Evolutionary conservation across 805 yeast species (phyloP).

Genomic region (Cyberlindnera xylosilytica): DNA sequence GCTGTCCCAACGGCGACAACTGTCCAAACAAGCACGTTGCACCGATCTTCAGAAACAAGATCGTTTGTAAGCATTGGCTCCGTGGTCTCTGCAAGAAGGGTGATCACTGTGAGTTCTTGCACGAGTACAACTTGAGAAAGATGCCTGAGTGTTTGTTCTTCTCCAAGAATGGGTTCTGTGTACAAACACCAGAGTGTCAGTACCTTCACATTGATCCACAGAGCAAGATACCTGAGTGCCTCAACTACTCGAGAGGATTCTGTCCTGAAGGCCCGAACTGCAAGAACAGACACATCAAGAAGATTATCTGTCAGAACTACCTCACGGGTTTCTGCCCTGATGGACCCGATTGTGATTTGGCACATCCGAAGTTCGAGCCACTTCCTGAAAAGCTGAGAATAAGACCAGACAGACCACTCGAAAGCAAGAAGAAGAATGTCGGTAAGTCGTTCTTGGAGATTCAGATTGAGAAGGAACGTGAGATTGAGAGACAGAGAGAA

Average conservation of each 20-base stretch:
- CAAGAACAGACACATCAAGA: conserved; percentile 73
- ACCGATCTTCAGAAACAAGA: conserved; percentile 62
- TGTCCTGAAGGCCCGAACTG: conserved; percentile 92
- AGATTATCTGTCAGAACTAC: conserved; percentile 72
- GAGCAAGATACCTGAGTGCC: conserved; percentile 84
- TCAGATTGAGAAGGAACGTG: conserved; percentile 28
- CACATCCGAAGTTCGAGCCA: conserved; percentile 78
- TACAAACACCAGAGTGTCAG: conserved; percentile 91
- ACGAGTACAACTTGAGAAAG: conserved; percentile 88
- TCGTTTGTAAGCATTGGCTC: conserved; percentile 98
- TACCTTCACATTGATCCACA: conserved; percentile 90
- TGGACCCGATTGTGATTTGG: conserved; percentile 65
- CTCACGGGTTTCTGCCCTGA: conserved; percentile 91
- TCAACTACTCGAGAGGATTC: conserved; percentile 80
- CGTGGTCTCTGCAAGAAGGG: conserved; percentile 96
- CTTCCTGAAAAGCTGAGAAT: conserved; percentile 39
- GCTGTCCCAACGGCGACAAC: conserved; percentile 82
- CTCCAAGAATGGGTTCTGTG: conserved; percentile 76
- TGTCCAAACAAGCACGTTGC: conserved; percentile 87
- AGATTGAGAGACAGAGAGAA: conserved; percentile 17
- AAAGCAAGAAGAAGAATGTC: conserved; percentile 12
- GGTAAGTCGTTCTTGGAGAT: conserved; percentile 24
- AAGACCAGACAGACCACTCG: conserved; percentile 30
- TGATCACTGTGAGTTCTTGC: conserved; percentile 92
- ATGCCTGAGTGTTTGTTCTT: conserved; percentile 97